Evolutionary conservation across 2,329 filamentous ascomycete genomes (phyloP).

Genomic region (Colletotrichum coccodes): DNA sequence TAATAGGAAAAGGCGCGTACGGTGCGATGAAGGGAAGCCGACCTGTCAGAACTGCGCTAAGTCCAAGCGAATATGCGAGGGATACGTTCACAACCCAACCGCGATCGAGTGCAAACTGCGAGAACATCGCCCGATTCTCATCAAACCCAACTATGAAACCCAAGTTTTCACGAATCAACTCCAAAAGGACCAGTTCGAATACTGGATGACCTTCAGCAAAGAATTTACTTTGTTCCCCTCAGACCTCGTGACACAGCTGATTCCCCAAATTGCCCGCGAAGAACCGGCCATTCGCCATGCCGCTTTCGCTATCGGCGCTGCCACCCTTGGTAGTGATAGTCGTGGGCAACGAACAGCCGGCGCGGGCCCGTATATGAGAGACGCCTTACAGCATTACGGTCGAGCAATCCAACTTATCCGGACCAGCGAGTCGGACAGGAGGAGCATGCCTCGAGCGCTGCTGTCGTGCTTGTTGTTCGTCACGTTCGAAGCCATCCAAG

Average conservation of each 20-base stretch:
- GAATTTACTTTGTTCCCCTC: constrained; percentile 20
- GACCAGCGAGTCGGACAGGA: constrained; percentile 43
- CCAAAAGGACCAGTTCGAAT: constrained; percentile 20
- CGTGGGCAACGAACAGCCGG: constrained; percentile 11
- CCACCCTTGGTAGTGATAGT: constrained; percentile 43
- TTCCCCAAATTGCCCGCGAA: constrained; percentile 28
- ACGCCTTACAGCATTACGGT: constrained; percentile 51
- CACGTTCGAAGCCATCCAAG: constrained; percentile 51
- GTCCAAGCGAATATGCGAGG: background rate
- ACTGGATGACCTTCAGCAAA: constrained; percentile 12
- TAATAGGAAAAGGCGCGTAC: background rate
- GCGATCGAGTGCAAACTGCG: background rate
- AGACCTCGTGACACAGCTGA: constrained; percentile 28
- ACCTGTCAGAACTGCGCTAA: background rate
- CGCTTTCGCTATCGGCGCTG: constrained; percentile 52
- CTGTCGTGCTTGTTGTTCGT: constrained; percentile 52
- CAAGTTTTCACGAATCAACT: constrained; percentile 13
- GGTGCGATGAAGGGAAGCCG: constrained; percentile 8
- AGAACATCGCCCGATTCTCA: background rate
- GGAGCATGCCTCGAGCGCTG: constrained; percentile 46
- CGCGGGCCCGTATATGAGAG: background rate
- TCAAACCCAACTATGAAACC: constrained; percentile 11
- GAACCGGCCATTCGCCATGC: constrained; percentile 45
- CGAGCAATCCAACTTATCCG: constrained; percentile 49
- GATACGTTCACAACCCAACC: background rate